Evolutionary conservation across 257 asterid genomes (phyloP).

Genomic region (Lantana camara): DNA sequence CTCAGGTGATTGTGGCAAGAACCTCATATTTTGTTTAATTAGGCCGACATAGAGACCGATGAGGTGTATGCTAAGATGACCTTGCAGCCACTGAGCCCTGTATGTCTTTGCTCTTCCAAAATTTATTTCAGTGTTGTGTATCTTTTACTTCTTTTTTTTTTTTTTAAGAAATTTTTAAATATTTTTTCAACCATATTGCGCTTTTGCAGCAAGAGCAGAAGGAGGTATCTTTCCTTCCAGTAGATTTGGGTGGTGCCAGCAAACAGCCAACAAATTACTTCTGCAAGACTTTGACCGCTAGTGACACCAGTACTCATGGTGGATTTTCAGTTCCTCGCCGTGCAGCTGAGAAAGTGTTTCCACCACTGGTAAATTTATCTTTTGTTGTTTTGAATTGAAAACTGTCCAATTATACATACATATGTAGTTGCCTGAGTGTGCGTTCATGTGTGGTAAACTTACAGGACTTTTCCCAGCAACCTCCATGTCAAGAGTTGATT

Average conservation of each 20-base stretch:
- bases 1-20: not conserved
- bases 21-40: slow-evolving; percentile 31
- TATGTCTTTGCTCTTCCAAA: slow-evolving; percentile 36
- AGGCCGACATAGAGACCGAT: slow-evolving; percentile 84
- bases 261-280: slow-evolving; percentile 84
- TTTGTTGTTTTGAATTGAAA: not conserved
- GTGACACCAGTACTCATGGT: slow-evolving; percentile 87
- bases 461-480: slow-evolving; percentile 78
- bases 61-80: slow-evolving; percentile 86
- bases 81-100: slow-evolving; percentile 74
- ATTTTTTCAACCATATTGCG: not conserved
- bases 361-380: slow-evolving; percentile 57
- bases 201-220: slow-evolving; percentile 76
- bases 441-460: slow-evolving; percentile 6
- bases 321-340: slow-evolving; percentile 94
- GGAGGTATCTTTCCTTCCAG: slow-evolving; percentile 71
- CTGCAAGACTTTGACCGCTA: slow-evolving; percentile 81
- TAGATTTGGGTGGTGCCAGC: slow-evolving; percentile 66
- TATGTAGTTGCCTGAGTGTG: too few species aligned
- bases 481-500: slow-evolving; percentile 84
- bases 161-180: not conserved
- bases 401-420: too few species aligned
- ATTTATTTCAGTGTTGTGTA: not conserved
- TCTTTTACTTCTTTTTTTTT: too few species aligned
- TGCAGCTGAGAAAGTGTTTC: slow-evolving; percentile 87